Evolutionary conservation across 2,329 filamentous ascomycete species (phyloP), one percentile per base, ranked within the genome.

Genomic region (Aspergillus sp.): DNA sequence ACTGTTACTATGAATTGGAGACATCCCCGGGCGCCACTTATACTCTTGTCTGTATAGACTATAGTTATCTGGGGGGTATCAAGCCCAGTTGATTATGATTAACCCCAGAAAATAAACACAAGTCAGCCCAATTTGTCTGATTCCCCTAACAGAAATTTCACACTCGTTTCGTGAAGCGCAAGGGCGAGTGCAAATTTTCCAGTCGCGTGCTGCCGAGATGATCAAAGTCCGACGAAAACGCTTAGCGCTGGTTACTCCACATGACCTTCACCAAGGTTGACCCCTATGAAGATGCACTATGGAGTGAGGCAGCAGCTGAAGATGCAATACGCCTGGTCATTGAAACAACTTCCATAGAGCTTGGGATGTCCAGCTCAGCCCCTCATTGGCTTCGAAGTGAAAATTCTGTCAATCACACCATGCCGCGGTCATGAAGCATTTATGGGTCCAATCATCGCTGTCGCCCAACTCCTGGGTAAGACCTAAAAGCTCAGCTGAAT

Each of bases 151-250:
- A 31, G 44, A 11, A 31, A 31, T n/a, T 25, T 46, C 44, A 46
- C 44, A 15, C 21, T 31, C 9, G n/a, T 27, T 25, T 46, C 5
- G 25, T 48, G 31, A 17, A 47, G 17, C 8, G n/a, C 39, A 43
- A n/a, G 31, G 25, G 41, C n/a, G 37, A 40, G 44, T 43, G 56
- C 47, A 41, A 57, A 57, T 50, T 58, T 54, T 47, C 49, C 31
- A 54, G 56, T 58, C 56, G 56, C 56, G 56, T 58, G 56, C 51
- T 55, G 37, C 55, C 21, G 27, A 31, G 58, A 39, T 23, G 52
- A 52, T 54, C 27, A 55, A 53, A 51, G 41, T 56, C 35, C 27
- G 33, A 39, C 37, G 45, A 15, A 55, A 41, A 44, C 37, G 39
- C 31, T 50, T 57, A 53, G 37, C 37, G 33, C 50, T 53, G 55